Conservation (phyloP, 257 asterid species). For the Solanum etuberosum region DNA sequence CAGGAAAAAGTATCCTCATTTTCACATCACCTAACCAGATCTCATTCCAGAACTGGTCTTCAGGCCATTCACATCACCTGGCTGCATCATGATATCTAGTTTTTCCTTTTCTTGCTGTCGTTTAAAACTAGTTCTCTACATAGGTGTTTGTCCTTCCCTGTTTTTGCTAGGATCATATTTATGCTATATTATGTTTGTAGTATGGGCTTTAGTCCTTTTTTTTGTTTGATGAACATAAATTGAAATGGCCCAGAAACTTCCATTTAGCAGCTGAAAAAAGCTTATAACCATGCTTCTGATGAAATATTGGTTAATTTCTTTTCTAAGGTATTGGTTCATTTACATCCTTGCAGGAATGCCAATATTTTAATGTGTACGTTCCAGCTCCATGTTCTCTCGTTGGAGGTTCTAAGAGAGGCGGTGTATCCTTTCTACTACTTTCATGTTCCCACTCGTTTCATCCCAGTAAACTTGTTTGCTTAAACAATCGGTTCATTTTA, state of each 20-base stretch:
- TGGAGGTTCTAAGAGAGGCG: constrained; percentile 94
- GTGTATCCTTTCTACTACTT: constrained; percentile 71
- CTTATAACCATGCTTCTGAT: neutral
- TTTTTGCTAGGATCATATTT: neutral
- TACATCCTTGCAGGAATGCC: constrained; percentile 41
- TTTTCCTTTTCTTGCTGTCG: neutral
- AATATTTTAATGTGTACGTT: constrained; percentile 40
- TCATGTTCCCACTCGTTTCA: neutral
- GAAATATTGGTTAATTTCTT: neutral
- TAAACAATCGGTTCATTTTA: neutral
- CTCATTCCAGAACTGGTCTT: neutral
- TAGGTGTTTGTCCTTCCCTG: neutral
- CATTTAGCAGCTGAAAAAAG: neutral
- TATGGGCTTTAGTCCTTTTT: neutral
- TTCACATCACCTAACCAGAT: neutral
- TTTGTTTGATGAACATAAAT: neutral
- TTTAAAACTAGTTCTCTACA: neutral
- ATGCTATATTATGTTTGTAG: neutral
- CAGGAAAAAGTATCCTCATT: neutral
- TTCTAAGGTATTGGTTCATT: neutral
- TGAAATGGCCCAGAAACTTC: neutral
- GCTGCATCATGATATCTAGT: neutral
- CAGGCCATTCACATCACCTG: neutral
- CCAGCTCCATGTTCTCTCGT: constrained; percentile 77
- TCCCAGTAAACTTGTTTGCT: neutral